phyloP scores from a whole-genome alignment of 495 filamentous ascomycete genomes.

The Talaromyces thailandensis region DNA sequence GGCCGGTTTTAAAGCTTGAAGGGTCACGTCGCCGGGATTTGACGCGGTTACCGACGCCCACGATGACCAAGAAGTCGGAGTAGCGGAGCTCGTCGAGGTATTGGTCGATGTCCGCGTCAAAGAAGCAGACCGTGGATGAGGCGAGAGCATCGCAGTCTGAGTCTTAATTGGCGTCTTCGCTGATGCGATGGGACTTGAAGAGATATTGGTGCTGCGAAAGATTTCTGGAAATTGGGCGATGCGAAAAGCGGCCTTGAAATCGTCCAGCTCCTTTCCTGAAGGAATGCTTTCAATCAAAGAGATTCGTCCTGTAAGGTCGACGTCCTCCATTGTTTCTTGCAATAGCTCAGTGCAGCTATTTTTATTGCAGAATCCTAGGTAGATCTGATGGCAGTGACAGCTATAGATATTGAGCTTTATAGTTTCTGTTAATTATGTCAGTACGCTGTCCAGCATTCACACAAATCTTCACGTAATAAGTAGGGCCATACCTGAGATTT shows the following conservation, averaged over 20 bases:
- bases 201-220: constrained; percentile 58
- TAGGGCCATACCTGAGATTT: constrained; percentile 59
- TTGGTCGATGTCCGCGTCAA: constrained; percentile 33
- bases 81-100: constrained; percentile 26
- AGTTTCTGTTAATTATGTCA: constrained; percentile 44
- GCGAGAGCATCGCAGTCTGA: constrained; percentile 21
- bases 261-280: constrained; percentile 55
- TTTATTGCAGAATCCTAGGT: constrained; percentile 73
- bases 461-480: neutral
- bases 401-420: constrained; percentile 59
- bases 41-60: constrained; percentile 26
- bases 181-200: constrained; percentile 24
- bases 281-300: constrained; percentile 69
- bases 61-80: constrained; percentile 18
- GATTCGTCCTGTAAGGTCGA: constrained; percentile 45
- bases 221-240: constrained; percentile 52
- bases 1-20: constrained; percentile 42
- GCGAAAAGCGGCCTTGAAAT: constrained; percentile 43
- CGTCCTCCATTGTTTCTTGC: constrained; percentile 51
- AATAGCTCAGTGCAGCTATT: constrained; percentile 62
- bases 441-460: constrained; percentile 3
- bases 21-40: constrained; percentile 26
- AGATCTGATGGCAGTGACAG: constrained; percentile 70
- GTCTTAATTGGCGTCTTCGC: constrained; percentile 21
- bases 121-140: constrained; percentile 27